Evolutionary conservation across 225 moss, liverwort and hornwort species (phyloP).

Genomic region (Pleurozium schreberi): DNA sequence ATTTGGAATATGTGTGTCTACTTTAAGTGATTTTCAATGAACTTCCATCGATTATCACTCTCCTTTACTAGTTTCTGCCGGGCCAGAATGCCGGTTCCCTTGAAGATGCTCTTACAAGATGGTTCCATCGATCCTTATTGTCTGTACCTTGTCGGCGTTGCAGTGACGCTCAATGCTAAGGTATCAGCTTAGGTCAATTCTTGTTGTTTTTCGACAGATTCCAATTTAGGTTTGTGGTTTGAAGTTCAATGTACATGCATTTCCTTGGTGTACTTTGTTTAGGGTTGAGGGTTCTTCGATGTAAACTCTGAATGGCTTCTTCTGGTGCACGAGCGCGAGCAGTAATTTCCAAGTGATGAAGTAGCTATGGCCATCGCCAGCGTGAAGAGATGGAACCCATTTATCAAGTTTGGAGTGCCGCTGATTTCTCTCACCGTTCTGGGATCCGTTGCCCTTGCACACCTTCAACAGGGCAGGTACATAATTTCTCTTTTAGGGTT

Average conservation of each 20-base stretch:
- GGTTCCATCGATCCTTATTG: not conserved
- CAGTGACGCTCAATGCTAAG: no score
- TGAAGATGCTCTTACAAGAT: not conserved
- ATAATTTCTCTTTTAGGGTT: not conserved
- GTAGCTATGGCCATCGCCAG: slow-evolving; percentile 17
- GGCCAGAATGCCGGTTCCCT: not conserved
- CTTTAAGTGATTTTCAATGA: no score
- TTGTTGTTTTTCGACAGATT: not conserved
- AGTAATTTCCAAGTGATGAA: not conserved
- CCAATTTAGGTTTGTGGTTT: not conserved
- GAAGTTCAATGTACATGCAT: not conserved
- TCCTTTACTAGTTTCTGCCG: no score
- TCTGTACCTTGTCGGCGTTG: not conserved
- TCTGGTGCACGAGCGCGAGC: not conserved
- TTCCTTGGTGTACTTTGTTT: not conserved
- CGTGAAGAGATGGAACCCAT: slow-evolving; percentile 58
- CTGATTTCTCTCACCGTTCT: slow-evolving; percentile 72
- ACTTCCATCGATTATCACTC: no score
- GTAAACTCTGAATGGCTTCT: not conserved
- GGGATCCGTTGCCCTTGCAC: slow-evolving; percentile 71
- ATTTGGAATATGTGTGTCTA: no score
- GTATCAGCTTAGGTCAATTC: not conserved
- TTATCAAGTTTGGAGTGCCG: slow-evolving; percentile 76
- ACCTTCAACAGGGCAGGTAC: slow-evolving; percentile 79
- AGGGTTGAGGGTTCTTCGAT: not conserved